phyloP scores from a whole-genome alignment of 345 rosid species.

The Sonneratia caseolaris region DNA sequence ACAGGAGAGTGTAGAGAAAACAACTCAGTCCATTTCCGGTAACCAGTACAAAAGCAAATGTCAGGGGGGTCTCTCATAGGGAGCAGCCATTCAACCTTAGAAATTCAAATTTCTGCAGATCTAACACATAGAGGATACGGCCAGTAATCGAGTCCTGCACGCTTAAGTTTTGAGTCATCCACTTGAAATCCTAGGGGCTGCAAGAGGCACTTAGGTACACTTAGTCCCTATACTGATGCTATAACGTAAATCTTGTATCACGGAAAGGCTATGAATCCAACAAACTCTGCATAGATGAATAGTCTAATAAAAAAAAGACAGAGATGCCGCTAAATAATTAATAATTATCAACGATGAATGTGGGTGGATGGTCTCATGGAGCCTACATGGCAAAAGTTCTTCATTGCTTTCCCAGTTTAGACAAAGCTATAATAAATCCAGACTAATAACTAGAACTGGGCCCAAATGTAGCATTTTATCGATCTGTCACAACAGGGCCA shows the following conservation, averaged over 20 bases:
- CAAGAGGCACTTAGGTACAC: neutral
- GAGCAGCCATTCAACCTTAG: neutral
- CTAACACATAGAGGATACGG: constrained; percentile 56
- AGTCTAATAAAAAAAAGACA: neutral
- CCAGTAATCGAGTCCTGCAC: constrained; percentile 98
- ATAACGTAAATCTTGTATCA: neutral
- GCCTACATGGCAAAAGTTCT: neutral
- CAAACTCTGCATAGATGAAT: neutral
- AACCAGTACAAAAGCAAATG: neutral
- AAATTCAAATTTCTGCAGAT: neutral
- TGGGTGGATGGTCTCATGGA: neutral
- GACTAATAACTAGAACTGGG: neutral
- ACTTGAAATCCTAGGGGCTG: constrained; percentile 92
- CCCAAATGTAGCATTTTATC: neutral
- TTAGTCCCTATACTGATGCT: neutral
- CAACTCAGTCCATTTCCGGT: neutral
- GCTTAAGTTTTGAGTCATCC: constrained; percentile 73
- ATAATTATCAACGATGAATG: neutral
- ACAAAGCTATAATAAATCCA: too few relatives aligned
- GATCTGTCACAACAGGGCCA: neutral
- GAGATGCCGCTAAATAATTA: neutral
- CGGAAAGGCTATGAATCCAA: neutral
- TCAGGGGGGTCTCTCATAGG: neutral
- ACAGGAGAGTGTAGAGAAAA: neutral
- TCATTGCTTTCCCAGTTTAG: neutral